Conservation (phyloP, 2,329 filamentous ascomycete genomes). For the Penicillium vulpinum region DNA sequence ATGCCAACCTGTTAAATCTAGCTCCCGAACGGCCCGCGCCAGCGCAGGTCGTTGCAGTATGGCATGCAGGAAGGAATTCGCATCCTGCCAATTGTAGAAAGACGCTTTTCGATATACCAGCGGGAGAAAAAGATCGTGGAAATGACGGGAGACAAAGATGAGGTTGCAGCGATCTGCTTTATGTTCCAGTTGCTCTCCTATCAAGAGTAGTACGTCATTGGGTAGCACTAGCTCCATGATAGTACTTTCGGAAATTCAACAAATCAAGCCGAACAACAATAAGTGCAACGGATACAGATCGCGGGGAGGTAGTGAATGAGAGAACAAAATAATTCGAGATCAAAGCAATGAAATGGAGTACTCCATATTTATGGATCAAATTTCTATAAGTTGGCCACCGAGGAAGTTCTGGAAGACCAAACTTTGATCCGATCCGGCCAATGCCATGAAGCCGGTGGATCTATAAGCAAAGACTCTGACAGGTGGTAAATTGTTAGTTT, state of each 20-base stretch:
- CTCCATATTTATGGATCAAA: neutral
- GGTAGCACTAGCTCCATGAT: constrained; percentile 14
- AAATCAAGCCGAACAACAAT: neutral
- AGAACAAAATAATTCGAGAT: neutral
- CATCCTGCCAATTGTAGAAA: constrained; percentile 19
- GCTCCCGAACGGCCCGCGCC: constrained; percentile 22
- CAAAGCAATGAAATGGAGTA: neutral
- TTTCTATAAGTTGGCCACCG: constrained; percentile 1
- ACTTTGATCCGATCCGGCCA: neutral
- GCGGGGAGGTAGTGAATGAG: neutral
- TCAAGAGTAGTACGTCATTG: constrained; percentile 32
- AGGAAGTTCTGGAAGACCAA: constrained; percentile 1
- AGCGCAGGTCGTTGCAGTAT: constrained; percentile 25
- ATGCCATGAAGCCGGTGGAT: constrained; percentile 1
- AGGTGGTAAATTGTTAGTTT: neutral
- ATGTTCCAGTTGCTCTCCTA: constrained; percentile 30
- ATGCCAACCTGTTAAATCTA: constrained; percentile 28
- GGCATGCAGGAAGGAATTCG: constrained; percentile 24
- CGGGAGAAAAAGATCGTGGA: constrained; percentile 30
- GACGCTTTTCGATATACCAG: constrained; percentile 23
- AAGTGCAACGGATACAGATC: neutral
- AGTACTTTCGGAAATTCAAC: neutral
- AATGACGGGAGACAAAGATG: constrained; percentile 27
- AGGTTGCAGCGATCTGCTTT: constrained; percentile 29
- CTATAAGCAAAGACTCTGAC: neutral